Conservation (phyloP, 352 stramenopile species). For the Albugo laibachii region DNA sequence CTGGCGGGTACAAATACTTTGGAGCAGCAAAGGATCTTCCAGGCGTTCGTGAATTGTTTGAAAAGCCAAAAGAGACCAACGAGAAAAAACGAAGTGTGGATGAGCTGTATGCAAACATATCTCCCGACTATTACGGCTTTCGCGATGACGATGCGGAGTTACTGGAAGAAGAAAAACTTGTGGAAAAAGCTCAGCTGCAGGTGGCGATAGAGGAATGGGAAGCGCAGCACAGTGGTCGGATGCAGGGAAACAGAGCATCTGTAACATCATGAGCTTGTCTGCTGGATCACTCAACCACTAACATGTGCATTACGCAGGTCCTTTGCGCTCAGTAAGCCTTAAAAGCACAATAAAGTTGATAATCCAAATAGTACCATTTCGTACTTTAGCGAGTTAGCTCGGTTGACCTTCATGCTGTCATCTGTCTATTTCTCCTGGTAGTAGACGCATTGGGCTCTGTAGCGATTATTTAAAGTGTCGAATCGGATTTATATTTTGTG, state of each 20-base stretch:
- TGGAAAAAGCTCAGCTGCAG: constrained; percentile 23
- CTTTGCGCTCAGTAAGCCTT: too few species aligned
- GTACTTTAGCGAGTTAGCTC: neutral
- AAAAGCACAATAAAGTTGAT: constrained; percentile 2
- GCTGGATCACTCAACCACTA: too few species aligned
- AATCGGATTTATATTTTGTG: constrained; percentile 73
- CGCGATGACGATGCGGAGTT: constrained; percentile 31
- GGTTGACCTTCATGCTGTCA: neutral
- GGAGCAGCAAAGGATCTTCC: constrained; percentile 91
- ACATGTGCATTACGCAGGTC: too few species aligned
- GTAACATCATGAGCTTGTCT: too few species aligned
- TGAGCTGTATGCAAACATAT: constrained; percentile 85
- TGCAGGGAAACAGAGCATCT: too few species aligned
- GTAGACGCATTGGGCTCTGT: neutral
- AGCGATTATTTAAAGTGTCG: constrained; percentile 31
- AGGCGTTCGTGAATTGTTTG: constrained; percentile 89
- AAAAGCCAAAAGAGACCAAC: constrained; percentile 39
- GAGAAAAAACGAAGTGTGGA: constrained; percentile 2
- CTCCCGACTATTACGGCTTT: constrained; percentile 68
- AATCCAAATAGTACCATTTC: constrained; percentile 3
- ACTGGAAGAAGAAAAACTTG: constrained; percentile 21
- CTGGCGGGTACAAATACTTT: constrained; percentile 91
- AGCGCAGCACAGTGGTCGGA: too few species aligned
- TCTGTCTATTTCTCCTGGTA: neutral
- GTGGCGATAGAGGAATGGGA: constrained; percentile 39